Evolutionary conservation across 352 stramenopile genomes (phyloP), one percentile per base, ranked within the genome.

Genomic region (Phytophthora melonis): DNA sequence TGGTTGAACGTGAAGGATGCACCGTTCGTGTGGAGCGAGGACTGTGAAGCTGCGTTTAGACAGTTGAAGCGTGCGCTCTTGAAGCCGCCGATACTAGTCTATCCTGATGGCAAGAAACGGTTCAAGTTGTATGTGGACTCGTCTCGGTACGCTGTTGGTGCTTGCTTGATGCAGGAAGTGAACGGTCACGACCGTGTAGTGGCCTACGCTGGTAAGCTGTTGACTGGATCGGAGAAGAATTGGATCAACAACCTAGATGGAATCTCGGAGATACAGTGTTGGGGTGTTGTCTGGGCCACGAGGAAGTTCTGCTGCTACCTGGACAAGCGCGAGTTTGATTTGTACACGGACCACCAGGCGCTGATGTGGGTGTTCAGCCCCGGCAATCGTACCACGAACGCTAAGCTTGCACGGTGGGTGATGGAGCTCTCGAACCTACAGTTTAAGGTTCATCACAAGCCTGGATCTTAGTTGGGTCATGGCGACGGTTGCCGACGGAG

Each of bases 311-410:
- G 39, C 0, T 69, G 63, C 16, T 69, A 58, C 16, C n/a, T 63
- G 5, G 63, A 63, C 32, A 59, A 59, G 14, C 21, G 50, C 0
- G 50, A 68, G 5, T 63, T 63, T 13, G 63, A 69, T 18, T 2
- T 67, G 5, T 67, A 43, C 18, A 67, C 61, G 49, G 60, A 67
- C 23, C 60, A 67, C 10, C 30, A 67, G 9, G 61, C 49, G 11
- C 16, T 67, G 7, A 45, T 49, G 0, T 67, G 50, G 49, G 34
- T 60, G 1, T 67, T 67, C 16, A 45, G 53, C 19, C 57, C 57
- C 1, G 36, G 57, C 0, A 63, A 63, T 21, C 57, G 57, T 39
- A 53, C 36, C 2, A 39, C 5, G 57, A n/a, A n/a, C n/a, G n/a
- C n/a, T n/a, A n/a, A n/a, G n/a, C n/a, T n/a, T n/a, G n/a, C 57